Base-by-base conservation (phyloP, 768 basidiomycete species). In the Atractiella rhizophila region DNA sequence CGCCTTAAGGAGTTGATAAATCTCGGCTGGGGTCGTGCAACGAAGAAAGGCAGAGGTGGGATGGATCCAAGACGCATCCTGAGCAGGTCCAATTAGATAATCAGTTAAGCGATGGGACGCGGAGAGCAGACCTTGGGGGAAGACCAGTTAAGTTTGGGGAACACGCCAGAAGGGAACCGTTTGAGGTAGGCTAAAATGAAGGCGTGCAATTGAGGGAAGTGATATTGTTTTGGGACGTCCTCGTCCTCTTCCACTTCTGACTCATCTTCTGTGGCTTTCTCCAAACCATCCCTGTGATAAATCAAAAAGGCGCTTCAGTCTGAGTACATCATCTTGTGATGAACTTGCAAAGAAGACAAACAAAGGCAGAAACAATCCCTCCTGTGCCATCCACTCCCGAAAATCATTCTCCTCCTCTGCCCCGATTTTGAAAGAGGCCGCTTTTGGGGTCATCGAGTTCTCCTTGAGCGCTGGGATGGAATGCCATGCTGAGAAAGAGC, bases 101-200 rank as follows among this genome's bases (percentile, higher is more conserved):
- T 15, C 5, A 23, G 16, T 30, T 16, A 30, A 16, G 11, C 29
- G 16, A 9, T 40, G 32, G 9, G 11, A 24, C 9, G 21, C 47
- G 35, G 43, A 36, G 9, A 5, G n/a, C 20, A 1, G 44, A 77
- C 85, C 63, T 74, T 76, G 12, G 86, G 86, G n/a, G 80, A 74
- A 5, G 83, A 80, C 61, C 86, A 91, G 54, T 91, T 94, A 41
- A 96, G 70, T 60, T 96, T 96, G 1, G 86, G 85, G 56, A 96
- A 96, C 23, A 88, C 74, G 5, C 74, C 75, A 3, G 71, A 76
- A 6, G 55, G 54, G 56, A 78, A 85, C 42, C 67, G 59, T 33
- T 60, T 51, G n/a, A 91, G 63, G 26, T 65, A 67, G 12, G 61
- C 56, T 36, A 78, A 62, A 46, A 94, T 86, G 42, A 62, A 62